Evolutionary conservation across 2,329 filamentous ascomycete species (phyloP), one percentile per base, ranked within the genome.

Genomic region (Phyllosticta citriasiana): DNA sequence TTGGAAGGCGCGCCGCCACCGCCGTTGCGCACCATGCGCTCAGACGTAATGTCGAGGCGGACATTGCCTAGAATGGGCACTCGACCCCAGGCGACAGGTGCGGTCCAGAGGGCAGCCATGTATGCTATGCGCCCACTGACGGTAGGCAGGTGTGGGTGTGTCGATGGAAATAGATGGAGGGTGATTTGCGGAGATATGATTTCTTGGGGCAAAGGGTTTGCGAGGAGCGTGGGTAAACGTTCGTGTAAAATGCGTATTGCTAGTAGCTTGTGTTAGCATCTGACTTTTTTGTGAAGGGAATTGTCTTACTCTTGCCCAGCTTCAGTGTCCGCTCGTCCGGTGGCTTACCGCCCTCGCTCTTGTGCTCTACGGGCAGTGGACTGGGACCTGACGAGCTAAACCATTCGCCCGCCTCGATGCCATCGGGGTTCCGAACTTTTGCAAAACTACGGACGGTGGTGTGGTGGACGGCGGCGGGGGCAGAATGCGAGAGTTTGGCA

Each of bases 61-160:
- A 97, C 90, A 69, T 96, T 96, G 66, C 93, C 92, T 33, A 97
- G 83, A 22, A 97, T 84, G 2, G 94, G 94, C 1, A 99, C 82
- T 27, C 89, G 85, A 69, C 95, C 95, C 94, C 94, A 99, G 30
- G 92, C 93, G 57, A 99, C 88, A 0, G 94, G 94, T 0, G 92
- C 91, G 0, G 94, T 97, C 92, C 92, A 97, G 47, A 99, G 80
- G 2, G 94, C 94, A 19, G 94, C 93, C 40, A 88, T 88, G 73
- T 99, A 99, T 55, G 91, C 88, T 40, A 97, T 88, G 55, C 89
- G 85, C 58, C 94, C 94, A 27, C 89, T 90, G 51, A 97, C 94
- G n/a, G 86, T 88, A 35, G 94, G 94, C 2, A 99, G 88, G 72
- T 93, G 88, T 2, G 89, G 90, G 69, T 95, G 89, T 0, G 89